A percentile compares a stretch with the other conserved stretches of the same genome.
These are phyloP conservation scores for Aspergillus amoenus DNA, from an alignment of 2,329 filamentous ascomycete genomes.

Conservation along the genomic window DNA sequence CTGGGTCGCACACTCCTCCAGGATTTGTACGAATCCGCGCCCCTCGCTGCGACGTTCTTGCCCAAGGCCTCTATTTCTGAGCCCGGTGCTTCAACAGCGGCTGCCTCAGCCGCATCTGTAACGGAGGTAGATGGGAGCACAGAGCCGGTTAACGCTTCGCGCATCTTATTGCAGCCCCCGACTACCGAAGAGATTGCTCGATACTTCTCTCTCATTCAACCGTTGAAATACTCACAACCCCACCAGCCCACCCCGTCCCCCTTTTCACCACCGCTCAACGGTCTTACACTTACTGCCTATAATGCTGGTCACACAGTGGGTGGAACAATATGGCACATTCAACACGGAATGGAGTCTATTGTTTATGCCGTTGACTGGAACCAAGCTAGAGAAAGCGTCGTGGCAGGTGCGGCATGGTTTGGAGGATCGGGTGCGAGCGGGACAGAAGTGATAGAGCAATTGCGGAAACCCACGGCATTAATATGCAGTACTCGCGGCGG, in stretches of 20 bases:
- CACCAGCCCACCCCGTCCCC: conserved; percentile 85
- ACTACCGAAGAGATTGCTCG: conserved; percentile 84
- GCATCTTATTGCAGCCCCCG: conserved; percentile 66
- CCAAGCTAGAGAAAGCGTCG: conserved; percentile 91
- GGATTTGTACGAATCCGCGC: conserved; percentile 87
- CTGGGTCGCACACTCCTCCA: conserved; percentile 87
- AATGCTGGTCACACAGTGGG: conserved; percentile 94
- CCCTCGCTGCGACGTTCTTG: conserved; percentile 82
- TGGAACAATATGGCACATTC: conserved; percentile 98
- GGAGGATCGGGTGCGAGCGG: conserved; percentile 77
- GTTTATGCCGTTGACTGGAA: conserved; percentile 99
- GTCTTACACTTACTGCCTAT: conserved; percentile 92
- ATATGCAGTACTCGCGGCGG: conserved; percentile 87
- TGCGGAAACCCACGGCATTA: conserved; percentile 88
- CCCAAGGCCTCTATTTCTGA: conserved; percentile 67
- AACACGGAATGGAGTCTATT: conserved; percentile 93
- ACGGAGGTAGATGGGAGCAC: conserved; percentile 32
- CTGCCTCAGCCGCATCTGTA: conserved; percentile 31
- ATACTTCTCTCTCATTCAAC: conserved; percentile 87
- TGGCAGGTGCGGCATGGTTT: conserved; percentile 90
- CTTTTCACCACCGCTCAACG: conserved; percentile 84
- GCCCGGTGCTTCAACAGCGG: conserved; percentile 50
- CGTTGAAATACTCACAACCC: conserved; percentile 94
- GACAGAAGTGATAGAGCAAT: conserved; percentile 87
- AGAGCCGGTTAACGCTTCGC: conserved; percentile 29